phyloP scores from a whole-genome alignment of 1,284 basidiomycete genomes.

The Phellopilus nigrolimitatus region DNA sequence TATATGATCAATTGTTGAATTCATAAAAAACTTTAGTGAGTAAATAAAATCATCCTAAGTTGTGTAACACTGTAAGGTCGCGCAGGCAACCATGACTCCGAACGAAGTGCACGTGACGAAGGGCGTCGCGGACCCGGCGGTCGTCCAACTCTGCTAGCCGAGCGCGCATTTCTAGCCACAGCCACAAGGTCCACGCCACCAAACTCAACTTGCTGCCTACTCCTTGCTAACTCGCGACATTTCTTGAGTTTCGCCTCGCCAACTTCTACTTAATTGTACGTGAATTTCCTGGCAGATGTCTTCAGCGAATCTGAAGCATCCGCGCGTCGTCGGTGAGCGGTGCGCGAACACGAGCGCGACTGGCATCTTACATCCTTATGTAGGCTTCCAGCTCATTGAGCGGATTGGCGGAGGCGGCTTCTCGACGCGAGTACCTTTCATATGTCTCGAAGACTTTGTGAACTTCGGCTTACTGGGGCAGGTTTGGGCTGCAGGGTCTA shows the following conservation, averaged over 20 bases:
- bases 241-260: neutral
- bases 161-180: no score
- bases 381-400: slow-evolving; percentile 65
- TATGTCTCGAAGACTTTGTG: slow-evolving; percentile 3
- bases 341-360: neutral
- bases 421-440: slow-evolving; percentile 53
- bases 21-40: no score
- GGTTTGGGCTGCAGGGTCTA: slow-evolving; percentile 59
- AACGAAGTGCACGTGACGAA: no score
- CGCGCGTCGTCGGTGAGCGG: slow-evolving; percentile 16
- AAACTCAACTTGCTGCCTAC: neutral
- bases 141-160: no score
- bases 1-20: no score
- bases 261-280: neutral
- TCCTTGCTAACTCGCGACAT: neutral
- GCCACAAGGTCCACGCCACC: no score
- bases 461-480: neutral
- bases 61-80: no score
- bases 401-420: slow-evolving; percentile 84
- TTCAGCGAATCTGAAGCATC: slow-evolving; percentile 13
- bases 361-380: neutral
- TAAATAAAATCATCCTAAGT: no score
- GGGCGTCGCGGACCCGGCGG: no score
- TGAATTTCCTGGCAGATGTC: neutral
- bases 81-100: no score